phyloP scores from a whole-genome alignment of 2,329 filamentous ascomycete species.

The Ophiostoma tasmaniense region DNA sequence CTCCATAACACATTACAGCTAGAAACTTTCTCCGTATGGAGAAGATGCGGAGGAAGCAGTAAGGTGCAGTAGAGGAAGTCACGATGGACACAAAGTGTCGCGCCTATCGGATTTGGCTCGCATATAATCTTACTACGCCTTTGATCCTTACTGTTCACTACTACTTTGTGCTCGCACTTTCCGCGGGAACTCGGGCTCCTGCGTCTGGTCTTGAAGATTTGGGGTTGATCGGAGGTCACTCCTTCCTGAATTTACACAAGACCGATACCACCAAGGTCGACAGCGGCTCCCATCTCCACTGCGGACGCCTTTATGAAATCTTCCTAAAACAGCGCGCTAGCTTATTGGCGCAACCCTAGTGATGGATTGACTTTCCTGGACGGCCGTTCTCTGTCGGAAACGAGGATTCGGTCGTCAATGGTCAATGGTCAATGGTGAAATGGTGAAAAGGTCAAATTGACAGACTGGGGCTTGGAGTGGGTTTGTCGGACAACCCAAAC shows the following conservation, averaged over 20 bases:
- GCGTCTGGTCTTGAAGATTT: not conserved
- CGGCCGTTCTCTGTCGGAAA: constrained; percentile 8
- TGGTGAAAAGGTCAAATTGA: not conserved
- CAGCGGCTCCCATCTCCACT: not conserved
- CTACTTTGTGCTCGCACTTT: not conserved
- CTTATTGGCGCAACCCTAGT: constrained; percentile 14
- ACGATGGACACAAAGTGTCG: not conserved
- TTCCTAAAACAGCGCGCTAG: constrained; percentile 3
- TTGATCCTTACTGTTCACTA: not conserved
- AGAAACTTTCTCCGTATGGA: not conserved
- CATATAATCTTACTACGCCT: not conserved
- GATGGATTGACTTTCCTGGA: constrained; percentile 11
- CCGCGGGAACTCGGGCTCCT: constrained; percentile 4
- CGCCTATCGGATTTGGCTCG: not conserved
- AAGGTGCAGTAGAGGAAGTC: not conserved
- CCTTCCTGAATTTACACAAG: not conserved
- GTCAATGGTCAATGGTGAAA: too few species aligned
- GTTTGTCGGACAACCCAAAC: not conserved
- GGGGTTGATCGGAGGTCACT: not conserved
- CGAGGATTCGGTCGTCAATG: not conserved
- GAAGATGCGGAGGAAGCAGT: not conserved
- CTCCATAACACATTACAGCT: not conserved
- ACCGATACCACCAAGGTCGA: not conserved
- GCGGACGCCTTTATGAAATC: constrained; percentile 10
- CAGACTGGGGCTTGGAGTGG: constrained; percentile 2